Evolutionary conservation across 2,329 filamentous ascomycete genomes (phyloP).

Genomic region (Amauroascus verrucosus): DNA sequence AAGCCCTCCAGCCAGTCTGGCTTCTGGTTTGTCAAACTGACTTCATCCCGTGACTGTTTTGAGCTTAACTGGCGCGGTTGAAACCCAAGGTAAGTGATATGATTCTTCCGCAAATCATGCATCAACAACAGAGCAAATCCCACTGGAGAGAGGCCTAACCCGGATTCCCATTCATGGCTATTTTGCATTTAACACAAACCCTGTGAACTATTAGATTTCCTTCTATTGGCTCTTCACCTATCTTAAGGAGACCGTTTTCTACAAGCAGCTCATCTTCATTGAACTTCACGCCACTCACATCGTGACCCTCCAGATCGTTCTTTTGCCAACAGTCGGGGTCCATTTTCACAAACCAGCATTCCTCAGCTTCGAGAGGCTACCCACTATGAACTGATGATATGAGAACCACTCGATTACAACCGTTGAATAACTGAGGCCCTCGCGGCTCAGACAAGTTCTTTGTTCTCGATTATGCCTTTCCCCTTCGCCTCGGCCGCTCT

Average conservation of each 20-base stretch:
- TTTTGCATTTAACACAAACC: not conserved
- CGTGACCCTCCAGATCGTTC: not conserved
- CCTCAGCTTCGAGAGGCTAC: not conserved
- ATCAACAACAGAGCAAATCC: slow-evolving; percentile 12
- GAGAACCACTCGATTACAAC: slow-evolving; percentile 1
- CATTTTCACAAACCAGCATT: not conserved
- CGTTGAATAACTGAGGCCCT: slow-evolving; percentile 1
- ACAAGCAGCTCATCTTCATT: not conserved
- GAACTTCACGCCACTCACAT: not conserved
- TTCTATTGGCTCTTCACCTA: not conserved
- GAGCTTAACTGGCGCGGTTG: slow-evolving; percentile 5
- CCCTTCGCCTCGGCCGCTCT: slow-evolving; percentile 70
- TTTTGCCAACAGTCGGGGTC: not conserved
- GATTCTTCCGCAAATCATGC: slow-evolving; percentile 11
- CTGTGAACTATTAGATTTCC: not conserved
- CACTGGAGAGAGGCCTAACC: not conserved
- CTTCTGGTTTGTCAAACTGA: slow-evolving; percentile 10
- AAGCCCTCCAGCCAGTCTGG: not conserved
- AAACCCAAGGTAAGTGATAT: slow-evolving; percentile 4
- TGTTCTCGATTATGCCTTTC: slow-evolving; percentile 50
- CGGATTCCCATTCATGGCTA: not conserved
- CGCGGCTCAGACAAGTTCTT: not conserved
- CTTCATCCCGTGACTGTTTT: slow-evolving; percentile 10
- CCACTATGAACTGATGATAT: not conserved
- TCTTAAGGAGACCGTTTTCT: not conserved